Evolutionary conservation across 2,329 filamentous ascomycete genomes (phyloP), one percentile per base, ranked within the genome.

Genomic region (Aotearoamyces nothofagi): DNA sequence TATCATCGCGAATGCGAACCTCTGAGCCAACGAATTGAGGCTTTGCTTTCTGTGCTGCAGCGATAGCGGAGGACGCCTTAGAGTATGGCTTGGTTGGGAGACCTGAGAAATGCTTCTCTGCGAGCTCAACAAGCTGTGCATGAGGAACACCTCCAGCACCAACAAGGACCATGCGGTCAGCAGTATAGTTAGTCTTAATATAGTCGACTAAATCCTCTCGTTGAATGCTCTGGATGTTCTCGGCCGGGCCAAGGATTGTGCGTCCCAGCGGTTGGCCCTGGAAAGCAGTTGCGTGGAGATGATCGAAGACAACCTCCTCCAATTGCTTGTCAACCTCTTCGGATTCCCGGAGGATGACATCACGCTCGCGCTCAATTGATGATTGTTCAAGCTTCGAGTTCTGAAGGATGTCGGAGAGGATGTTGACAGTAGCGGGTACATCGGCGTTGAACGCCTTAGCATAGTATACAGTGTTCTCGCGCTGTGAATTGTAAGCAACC

Each of bases 271-370:
- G 79, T 66, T 98, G 90, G 55, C 77, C 69, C 66, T 94, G 86
- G 75, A 82, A 98, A 49, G 90, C 92, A 46, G 90, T 98, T 51
- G 90, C 87, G 62, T 98, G 90, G 35, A 98, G 69, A 62, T 98
- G 90, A 63, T 98, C 90, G 52, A 98, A 98, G 36, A 98, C 92
- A 44, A 98, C 90, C 64, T 98, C 90, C 66, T 98, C 92, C 34
- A 96, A 67, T 66, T 96, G 87, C 74, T 98, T 98, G 72, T 98
- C 90, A 44, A 98, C 92, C 69, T 98, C 90, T 64, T 98, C 90
- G 49, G 92, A 90, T 63, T 98, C 90, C 51, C 90, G 79, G 49
- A 98, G 75, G 55, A 98, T 98, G 52, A 98, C 92, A 62, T 94
- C 87, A 54, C 90, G 80, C 69, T 98, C 90, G 45, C 92, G 80